A percentile compares a stretch with the other conserved stretches of the same genome.
These are phyloP conservation scores for Chlorella sp. DNA, from an alignment of 139 green algal genomes.

Conservation along the genomic window DNA sequence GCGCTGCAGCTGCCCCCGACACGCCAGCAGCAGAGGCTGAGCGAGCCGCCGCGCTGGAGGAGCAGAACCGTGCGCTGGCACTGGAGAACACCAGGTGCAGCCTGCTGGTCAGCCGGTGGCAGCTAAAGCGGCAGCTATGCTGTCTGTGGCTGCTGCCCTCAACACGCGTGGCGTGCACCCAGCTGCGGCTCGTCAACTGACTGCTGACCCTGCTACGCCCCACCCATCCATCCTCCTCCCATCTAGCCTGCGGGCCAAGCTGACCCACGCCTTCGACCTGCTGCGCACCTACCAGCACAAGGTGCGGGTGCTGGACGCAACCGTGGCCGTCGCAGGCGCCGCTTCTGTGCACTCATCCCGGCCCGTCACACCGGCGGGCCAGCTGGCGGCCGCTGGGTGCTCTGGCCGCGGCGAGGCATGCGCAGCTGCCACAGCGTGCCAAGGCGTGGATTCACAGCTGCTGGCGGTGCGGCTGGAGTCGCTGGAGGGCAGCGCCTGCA, in stretches of 20 bases:
- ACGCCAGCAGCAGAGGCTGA: neutral
- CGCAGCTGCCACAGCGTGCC: neutral
- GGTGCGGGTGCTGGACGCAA: constrained; percentile 21
- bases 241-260: constrained; percentile 48
- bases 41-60: neutral
- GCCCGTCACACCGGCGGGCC: neutral
- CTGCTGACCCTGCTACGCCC: neutral
- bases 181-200: neutral
- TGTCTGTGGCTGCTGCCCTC: neutral
- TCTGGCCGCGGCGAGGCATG: neutral
- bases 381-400: too few relatives aligned
- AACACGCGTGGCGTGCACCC: too few relatives aligned
- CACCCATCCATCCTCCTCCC: neutral
- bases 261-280: constrained; percentile 48
- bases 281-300: constrained; percentile 52
- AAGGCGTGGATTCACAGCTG: neutral
- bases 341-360: neutral
- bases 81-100: constrained; percentile 42
- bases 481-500: neutral
- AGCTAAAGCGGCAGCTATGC: too few relatives aligned
- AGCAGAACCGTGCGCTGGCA: constrained; percentile 24
- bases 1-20: too few relatives aligned
- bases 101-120: neutral
- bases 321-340: neutral
- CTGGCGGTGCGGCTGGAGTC: neutral